Conservation (phyloP, 345 rosid species). For the Eutrema japonicum region DNA sequence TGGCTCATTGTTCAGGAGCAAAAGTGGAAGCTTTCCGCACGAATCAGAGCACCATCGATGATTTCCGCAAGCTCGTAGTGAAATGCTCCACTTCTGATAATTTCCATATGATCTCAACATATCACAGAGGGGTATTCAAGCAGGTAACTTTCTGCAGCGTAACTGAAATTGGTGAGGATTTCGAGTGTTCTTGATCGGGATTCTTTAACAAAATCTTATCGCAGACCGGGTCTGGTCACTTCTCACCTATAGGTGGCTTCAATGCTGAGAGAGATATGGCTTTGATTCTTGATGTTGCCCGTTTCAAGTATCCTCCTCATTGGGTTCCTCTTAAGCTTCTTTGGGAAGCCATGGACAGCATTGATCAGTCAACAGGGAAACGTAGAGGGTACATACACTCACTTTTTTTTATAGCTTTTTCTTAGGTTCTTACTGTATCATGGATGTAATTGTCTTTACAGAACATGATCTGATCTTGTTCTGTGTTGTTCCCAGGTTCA, state of each 20-base stretch:
- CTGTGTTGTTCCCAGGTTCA: slow-evolving; percentile 61
- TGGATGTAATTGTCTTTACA: not conserved
- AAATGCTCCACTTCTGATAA: slow-evolving; percentile 70
- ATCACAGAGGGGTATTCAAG: slow-evolving; percentile 68
- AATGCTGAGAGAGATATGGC: slow-evolving; percentile 91
- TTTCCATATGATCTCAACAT: slow-evolving; percentile 82
- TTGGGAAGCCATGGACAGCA: slow-evolving; percentile 88
- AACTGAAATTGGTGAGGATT: not conserved
- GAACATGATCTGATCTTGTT: slow-evolving; percentile 11
- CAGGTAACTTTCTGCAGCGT: slow-evolving; percentile 53
- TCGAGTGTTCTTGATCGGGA: not conserved
- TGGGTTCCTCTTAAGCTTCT: slow-evolving; percentile 96
- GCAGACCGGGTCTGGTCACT: slow-evolving; percentile 96
- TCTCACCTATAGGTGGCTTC: slow-evolving; percentile 97
- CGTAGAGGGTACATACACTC: slow-evolving; percentile 66
- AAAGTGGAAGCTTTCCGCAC: slow-evolving; percentile 87
- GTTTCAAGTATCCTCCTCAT: slow-evolving; percentile 98
- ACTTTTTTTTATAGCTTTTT: not conserved
- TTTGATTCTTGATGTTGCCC: slow-evolving; percentile 93
- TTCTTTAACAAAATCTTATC: slow-evolving; percentile 8
- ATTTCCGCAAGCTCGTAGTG: slow-evolving; percentile 67
- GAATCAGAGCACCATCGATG: slow-evolving; percentile 74
- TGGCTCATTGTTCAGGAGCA: slow-evolving; percentile 93
- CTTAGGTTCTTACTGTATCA: not conserved
- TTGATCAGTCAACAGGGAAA: slow-evolving; percentile 70